Conservation (phyloP, 2,329 filamentous ascomycete genomes). For the Lithohypha guttulata region DNA sequence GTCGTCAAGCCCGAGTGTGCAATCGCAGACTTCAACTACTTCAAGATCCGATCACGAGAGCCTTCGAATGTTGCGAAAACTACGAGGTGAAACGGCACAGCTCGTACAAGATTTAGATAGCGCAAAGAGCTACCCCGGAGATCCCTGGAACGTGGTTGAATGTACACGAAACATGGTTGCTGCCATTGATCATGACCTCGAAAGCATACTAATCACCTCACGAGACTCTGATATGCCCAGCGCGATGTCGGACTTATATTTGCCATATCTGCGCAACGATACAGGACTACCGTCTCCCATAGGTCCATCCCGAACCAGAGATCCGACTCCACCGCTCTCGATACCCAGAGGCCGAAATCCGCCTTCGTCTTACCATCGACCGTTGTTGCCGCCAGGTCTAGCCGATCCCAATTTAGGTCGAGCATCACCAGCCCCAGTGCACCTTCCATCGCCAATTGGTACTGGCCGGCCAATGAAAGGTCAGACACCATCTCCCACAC, state of each 20-base stretch:
- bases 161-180: conserved; percentile 37
- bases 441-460: conserved; percentile 5
- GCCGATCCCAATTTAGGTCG: conserved; percentile 2
- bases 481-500: conserved; percentile 3
- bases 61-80: conserved; percentile 4
- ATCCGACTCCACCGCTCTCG: conserved; percentile 5
- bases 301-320: neutral
- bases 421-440: conserved; percentile 2
- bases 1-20: conserved; percentile 2
- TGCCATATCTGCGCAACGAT: conserved; percentile 2
- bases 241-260: conserved; percentile 1
- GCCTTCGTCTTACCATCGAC: neutral
- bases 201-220: conserved; percentile 1
- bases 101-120: conserved; percentile 9
- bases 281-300: neutral
- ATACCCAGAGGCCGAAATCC: neutral
- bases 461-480: conserved; percentile 3
- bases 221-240: conserved; percentile 1
- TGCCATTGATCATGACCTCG: conserved; percentile 40
- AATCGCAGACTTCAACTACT: conserved; percentile 4
- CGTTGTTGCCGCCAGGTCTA: conserved; percentile 7
- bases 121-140: conserved; percentile 3
- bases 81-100: conserved; percentile 7
- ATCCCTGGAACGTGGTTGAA: conserved; percentile 8
- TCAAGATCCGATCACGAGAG: conserved; percentile 6